Evolutionary conservation across 2,329 filamentous ascomycete genomes (phyloP), one percentile per base, ranked within the genome.

Genomic region (Talaromyces sp.): DNA sequence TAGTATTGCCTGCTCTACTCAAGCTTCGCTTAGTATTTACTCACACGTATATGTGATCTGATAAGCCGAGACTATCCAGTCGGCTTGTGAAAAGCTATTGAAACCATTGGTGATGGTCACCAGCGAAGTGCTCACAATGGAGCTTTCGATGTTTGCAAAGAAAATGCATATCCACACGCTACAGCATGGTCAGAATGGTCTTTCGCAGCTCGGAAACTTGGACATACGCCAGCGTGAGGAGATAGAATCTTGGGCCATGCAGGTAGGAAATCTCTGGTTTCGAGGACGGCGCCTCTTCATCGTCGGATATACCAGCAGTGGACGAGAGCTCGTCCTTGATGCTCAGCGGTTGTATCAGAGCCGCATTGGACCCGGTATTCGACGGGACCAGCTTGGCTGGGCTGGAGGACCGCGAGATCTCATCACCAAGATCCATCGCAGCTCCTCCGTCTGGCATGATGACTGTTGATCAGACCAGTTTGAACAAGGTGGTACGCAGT

Each of bases 41-140:
- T 42, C 68, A 73, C 73, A 69, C 25, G 72, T 70, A 54, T 69
- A 75, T 2, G 73, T 75, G 27, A 73, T 64, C 55, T 73, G 49
- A 27, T 74, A 77, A 19, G 70, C 71, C 1, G 71, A 75, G 25
- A 75, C 65, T 27, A 76, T 65, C 74, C 74, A 77, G 19, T 70
- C 71, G 55, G 68, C 71, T 39, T 70, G 69, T 15, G 68, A 62
- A 32, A 74, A 75, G 7, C 71, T 70, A 19, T 71, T 63, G 6
- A 77, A 55, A 10, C 69, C 66, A 62, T 75, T 67, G 2, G 71
- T 73, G 55, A 76, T 76, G 22, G 65, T 65, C 4, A 75, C 64
- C 0, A 77, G 64, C 4, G 73, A 68, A 1, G 73, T 75, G 62
- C 72, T 75, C 4, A 73, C 72, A 28, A 76, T 71, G 4, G 72